A percentile compares a stretch with the other conserved stretches of the same genome.
Evolutionary conservation across 768 basidiomycete species (phyloP).

Genomic region (Hericium erinaceus): DNA sequence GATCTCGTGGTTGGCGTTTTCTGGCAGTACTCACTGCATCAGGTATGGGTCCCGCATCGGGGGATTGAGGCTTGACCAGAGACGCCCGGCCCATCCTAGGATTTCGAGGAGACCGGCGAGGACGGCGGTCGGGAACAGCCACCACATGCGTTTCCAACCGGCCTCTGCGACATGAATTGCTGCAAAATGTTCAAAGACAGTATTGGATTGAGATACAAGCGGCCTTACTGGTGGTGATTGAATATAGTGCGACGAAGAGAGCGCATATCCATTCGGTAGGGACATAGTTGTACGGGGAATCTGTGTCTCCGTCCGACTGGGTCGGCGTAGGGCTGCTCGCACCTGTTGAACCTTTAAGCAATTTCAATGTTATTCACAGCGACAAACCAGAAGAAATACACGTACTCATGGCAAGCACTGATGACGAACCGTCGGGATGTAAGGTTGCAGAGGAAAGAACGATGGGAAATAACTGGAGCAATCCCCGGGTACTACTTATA

Average conservation of each 20-base stretch:
- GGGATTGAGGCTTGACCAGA: constrained; percentile 10
- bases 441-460: no score
- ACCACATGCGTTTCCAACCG: constrained; percentile 23
- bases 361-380: no score
- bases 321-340: no score
- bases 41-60: constrained; percentile 1
- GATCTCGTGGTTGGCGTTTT: no score
- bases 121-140: constrained; percentile 10
- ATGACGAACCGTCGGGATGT: no score
- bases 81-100: constrained; percentile 7
- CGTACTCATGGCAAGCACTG: no score
- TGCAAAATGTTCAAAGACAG: not conserved
- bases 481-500: no score
- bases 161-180: constrained; percentile 5
- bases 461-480: no score
- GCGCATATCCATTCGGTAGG: constrained; percentile 24
- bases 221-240: constrained; percentile 20
- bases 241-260: constrained; percentile 27
- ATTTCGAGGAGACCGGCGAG: constrained; percentile 6
- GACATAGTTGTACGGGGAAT: not conserved
- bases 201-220: not conserved
- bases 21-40: constrained; percentile 7
- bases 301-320: no score
- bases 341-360: no score
- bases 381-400: no score